Evolutionary conservation across 78 protist genomes (phyloP).

Genomic region (Pigoraptor vietnamica): DNA sequence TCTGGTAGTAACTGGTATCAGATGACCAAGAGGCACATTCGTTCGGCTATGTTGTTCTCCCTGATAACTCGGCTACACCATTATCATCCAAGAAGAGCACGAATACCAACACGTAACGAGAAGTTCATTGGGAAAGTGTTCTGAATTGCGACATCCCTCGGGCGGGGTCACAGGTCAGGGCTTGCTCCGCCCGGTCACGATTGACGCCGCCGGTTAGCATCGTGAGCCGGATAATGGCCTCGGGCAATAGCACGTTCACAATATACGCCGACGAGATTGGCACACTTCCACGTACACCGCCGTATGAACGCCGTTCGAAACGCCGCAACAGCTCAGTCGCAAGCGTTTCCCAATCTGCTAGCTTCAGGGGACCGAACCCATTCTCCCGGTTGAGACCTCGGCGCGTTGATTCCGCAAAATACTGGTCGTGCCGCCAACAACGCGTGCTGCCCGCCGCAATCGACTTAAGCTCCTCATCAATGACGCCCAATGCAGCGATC

Average conservation of each 20-base stretch:
- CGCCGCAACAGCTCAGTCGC: neutral
- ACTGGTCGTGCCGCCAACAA: neutral
- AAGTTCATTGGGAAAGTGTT: neutral
- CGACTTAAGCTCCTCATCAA: neutral
- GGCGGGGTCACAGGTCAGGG: neutral
- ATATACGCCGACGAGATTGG: neutral
- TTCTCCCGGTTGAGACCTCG: neutral
- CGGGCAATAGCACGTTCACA: neutral
- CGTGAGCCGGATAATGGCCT: neutral
- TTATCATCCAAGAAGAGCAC: too few relatives aligned
- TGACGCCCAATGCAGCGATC: neutral
- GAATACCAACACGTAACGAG: neutral
- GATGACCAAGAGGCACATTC: too few relatives aligned
- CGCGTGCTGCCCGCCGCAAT: neutral
- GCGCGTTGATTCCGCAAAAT: neutral
- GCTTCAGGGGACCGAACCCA: neutral
- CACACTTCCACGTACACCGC: neutral
- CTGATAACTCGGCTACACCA: too few relatives aligned
- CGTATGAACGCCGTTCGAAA: neutral
- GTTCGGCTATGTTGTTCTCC: too few relatives aligned
- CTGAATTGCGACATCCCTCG: too few relatives aligned
- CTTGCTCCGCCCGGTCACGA: neutral
- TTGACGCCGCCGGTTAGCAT: neutral
- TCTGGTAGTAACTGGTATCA: too few relatives aligned
- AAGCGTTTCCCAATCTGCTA: neutral